Evolutionary conservation across 495 filamentous ascomycete species (phyloP), one percentile per base, ranked within the genome.

Genomic region (Penicillium egyptiacum): DNA sequence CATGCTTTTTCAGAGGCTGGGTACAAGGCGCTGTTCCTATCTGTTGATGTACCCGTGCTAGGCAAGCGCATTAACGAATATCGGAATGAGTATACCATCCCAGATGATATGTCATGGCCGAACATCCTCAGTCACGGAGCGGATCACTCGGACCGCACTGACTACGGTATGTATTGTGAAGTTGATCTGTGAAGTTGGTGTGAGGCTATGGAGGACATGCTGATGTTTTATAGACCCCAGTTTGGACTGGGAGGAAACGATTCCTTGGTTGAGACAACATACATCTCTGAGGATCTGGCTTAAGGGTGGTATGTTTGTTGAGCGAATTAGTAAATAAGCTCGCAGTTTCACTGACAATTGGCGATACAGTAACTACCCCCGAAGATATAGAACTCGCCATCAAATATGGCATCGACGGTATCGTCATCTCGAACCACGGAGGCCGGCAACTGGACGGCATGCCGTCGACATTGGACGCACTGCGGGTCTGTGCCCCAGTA

Each of bases 371-470:
- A 31, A 89, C 89, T 76, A 79, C 88, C 17, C 70, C 70, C 1
- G 76, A 96, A 67, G 92, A 97, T 66, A 91, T 95, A 28, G 70
- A 94, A 58, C 80, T 79, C 25, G 92, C 93, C 22, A 80, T 91
- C 62, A 85, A 92, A 57, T 66, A 72, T 48, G 89, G 88, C 46
- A 84, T 94, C 14, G 86, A 94, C 63, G 92, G 91, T 55, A 86
- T 97, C 30, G 87, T 97, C 17, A 80, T 97, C 28, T 94, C 89
- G 30, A 97, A 96, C 75, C 92, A 97, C 75, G 92, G 93, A 37
- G 92, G 92, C 7, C 81, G 92, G 12, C 92, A 97, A 74, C 88
- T 97, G 40, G 92, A 97, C 59, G 91, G 91, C 59, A 84, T 90
- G 3, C 84, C 89, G 14, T 89, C 89, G 0, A 90, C 84, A 5